Evolutionary conservation across 2,329 filamentous ascomycete genomes (phyloP).

Genomic region (Byssothecium circinans): DNA sequence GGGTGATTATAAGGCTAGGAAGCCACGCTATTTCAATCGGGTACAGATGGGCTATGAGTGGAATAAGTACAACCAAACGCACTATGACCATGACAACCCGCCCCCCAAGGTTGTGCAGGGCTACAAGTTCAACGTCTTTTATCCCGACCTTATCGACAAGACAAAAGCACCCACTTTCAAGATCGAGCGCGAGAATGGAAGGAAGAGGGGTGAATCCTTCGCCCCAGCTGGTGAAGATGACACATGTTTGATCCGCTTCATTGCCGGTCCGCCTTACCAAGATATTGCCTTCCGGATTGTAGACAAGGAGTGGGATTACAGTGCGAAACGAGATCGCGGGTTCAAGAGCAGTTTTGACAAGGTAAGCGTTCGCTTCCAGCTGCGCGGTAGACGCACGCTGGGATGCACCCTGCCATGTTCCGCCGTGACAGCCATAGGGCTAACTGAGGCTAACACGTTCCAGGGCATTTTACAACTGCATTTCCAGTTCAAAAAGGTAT

Average conservation of each 20-base stretch:
- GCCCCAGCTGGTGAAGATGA: slow-evolving; percentile 94
- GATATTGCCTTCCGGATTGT: slow-evolving; percentile 97
- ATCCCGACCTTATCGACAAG: slow-evolving; percentile 94
- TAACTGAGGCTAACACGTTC: slow-evolving; percentile 31
- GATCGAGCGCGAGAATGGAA: slow-evolving; percentile 89
- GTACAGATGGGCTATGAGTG: slow-evolving; percentile 99
- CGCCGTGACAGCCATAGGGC: background rate
- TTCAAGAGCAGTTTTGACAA: slow-evolving; percentile 98
- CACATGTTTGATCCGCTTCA: slow-evolving; percentile 93
- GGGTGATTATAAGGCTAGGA: slow-evolving; percentile 82
- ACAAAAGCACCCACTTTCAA: slow-evolving; percentile 92
- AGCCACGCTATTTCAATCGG: slow-evolving; percentile 95
- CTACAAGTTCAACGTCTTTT: slow-evolving; percentile 99
- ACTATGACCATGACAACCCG: slow-evolving; percentile 98
- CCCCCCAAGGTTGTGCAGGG: slow-evolving; percentile 97
- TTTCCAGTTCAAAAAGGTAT: slow-evolving; percentile 97
- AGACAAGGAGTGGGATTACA: slow-evolving; percentile 99
- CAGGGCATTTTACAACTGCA: slow-evolving; percentile 94
- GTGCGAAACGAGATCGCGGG: slow-evolving; percentile 88
- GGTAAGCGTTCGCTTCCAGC: slow-evolving; percentile 57
- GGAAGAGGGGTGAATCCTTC: slow-evolving; percentile 87
- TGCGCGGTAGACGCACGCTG: background rate
- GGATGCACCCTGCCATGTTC: slow-evolving; percentile 1
- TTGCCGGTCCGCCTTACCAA: slow-evolving; percentile 92
- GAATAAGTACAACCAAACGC: slow-evolving; percentile 99